Percentiles rank a stretch among this genome's conserved stretches.
phyloP scores from a whole-genome alignment of 2,329 filamentous ascomycete genomes.

The Gnomoniopsis sp. region DNA sequence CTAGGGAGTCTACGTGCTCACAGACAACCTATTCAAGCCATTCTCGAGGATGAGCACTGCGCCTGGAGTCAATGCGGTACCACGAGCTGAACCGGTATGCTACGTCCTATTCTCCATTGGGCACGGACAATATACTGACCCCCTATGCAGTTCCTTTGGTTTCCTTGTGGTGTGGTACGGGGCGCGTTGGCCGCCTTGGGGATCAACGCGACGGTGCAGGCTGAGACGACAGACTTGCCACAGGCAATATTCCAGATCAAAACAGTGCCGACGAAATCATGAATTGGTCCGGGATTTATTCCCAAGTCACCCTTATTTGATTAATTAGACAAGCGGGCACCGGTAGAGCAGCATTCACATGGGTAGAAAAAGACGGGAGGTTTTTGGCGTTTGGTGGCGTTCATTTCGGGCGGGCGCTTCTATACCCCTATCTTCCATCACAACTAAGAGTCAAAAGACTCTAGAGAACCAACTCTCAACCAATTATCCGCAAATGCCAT shows the following conservation, averaged over 20 bases:
- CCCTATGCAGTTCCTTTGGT: conserved; percentile 74
- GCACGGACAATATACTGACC: background rate
- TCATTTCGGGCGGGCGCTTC: conserved; percentile 12
- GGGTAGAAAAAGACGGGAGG: background rate
- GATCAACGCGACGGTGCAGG: conserved; percentile 86
- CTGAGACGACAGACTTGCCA: conserved; percentile 83
- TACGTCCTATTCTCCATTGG: background rate
- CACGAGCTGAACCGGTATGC: conserved; percentile 75
- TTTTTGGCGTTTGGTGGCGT: conserved; percentile 9
- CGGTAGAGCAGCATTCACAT: conserved; percentile 4
- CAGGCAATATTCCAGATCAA: conserved; percentile 95
- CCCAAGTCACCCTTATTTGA: background rate
- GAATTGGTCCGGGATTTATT: background rate
- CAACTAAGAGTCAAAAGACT: background rate
- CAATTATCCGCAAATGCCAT: background rate
- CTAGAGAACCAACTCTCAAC: background rate
- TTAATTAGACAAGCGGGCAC: background rate
- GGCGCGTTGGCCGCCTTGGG: conserved; percentile 91
- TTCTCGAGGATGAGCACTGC: conserved; percentile 88
- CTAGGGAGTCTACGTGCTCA: conserved; percentile 91
- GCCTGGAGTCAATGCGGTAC: conserved; percentile 66
- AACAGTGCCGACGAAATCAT: conserved; percentile 67
- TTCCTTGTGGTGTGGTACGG: conserved; percentile 88
- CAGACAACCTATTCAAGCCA: conserved; percentile 86
- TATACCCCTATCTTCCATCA: conserved; percentile 14